Evolutionary conservation across 177 flowering plant species (phyloP), one percentile per base, ranked within the genome.

Genomic region (Tripterygium wilfordii): DNA sequence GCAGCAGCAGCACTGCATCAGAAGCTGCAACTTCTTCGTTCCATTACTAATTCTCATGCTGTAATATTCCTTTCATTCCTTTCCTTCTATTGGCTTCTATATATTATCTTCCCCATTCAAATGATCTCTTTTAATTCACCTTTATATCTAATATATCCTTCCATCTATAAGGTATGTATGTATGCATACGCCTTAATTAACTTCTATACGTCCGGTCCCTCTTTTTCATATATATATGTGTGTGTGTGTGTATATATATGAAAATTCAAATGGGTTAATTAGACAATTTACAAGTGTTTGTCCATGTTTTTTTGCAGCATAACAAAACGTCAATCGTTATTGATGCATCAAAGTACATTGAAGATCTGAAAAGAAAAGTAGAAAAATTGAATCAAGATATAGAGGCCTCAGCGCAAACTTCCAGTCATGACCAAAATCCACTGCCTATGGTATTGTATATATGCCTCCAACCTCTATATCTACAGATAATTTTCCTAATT

Each of bases 21-120:
- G 76, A 83, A 88, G 79, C 79, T 88, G 53, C 96, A 88, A 56
- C 72, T 83, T 1, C 96, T 88, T 67, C 95, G 96, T 35, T 83
- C 96, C 24, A 62, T 85, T 56, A 83, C 91, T 10, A 72, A 85
- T 58, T 88, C 96, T 75, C 82, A 68, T 56, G 88, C 96, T 57
- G 96, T 88, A 88, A 83, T 65, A 23, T 6, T 30, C 12, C 12
- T 30, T 12, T 30, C 33, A 7, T 53, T 44, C 39, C 57, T 27
- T 31, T 30, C 33, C n/a, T 28, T 27, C 45, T 40, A 14, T 10
- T 23, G 14, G 8, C 16, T 24, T 19, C n/a, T n/a, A n/a, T n/a
- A n/a, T n/a, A n/a, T n/a, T n/a, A n/a, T 27, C 37, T 47, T n/a
- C n/a, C n/a, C n/a, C n/a, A n/a, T n/a, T n/a, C n/a, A n/a, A n/a